Base-by-base conservation (phyloP, 495 filamentous ascomycete genomes). In the Aspergillus nidulans region DNA sequence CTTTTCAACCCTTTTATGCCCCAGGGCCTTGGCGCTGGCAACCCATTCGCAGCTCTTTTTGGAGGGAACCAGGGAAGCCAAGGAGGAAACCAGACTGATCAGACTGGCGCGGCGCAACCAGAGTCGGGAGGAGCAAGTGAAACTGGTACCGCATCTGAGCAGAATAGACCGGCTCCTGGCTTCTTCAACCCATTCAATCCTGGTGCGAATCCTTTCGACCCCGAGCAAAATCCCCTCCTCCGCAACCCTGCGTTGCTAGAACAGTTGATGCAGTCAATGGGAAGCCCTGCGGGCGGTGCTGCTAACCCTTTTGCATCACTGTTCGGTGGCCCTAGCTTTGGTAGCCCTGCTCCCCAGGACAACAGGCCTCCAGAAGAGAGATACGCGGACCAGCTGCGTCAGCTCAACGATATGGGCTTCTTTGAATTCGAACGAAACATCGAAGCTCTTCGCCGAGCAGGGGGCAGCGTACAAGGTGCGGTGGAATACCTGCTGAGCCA, bases 331-430 rank as follows among this genome's bases (percentile, higher is more conserved):
- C 68, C 72, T 16, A 77, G 75, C 28, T 63, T 69, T 40, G 67
- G 67, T 36, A 71, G 70, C 4, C 69, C 72, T 25, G 68, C 72
- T n/a, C 63, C 65, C 10, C 63, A 75, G 5, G 95, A 97, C 68
- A 92, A 78, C 63, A 80, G 92, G 55, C 91, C 94, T 16, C 94
- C 92, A 0, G 95, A 97, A 77, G 95, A 97, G 65, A 77, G 89
- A 58, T 99, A 95, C 58, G 91, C 87, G 6, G 84, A 88, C 13
- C 95, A 99, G 66, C 74, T 99, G 44, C 79, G 90, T 43, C 92
- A 97, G 67, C 73, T 99, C 58, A 97, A 99, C 67, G 94, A 97
- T 50, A 99, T 99, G 95, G 95, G 95, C 4, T 97, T 99, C 69
- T 95, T 84, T 66, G 94, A 99, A 60, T 97, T 97, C 64, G 92